These are phyloP conservation scores for Cucurbita maxima DNA, from an alignment of 306 rosid species.

Conservation along the genomic window DNA sequence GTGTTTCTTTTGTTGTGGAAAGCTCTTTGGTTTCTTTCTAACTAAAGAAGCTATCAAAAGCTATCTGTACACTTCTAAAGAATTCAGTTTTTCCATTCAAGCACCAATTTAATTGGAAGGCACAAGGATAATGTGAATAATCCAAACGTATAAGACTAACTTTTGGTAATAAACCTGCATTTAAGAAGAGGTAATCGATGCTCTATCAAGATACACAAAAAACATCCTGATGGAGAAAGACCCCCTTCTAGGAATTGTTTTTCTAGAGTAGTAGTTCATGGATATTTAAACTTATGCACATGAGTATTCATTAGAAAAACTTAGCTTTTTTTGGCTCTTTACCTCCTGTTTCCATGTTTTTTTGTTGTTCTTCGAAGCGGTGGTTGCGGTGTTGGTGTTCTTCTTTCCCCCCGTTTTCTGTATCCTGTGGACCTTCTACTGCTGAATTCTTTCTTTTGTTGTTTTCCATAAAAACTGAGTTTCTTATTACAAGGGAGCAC, in stretches of 20 bases:
- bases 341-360: not conserved
- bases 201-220: not conserved
- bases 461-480: not conserved
- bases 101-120: not conserved
- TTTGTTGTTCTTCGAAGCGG: not conserved
- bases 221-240: not conserved
- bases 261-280: not conserved
- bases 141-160: not conserved
- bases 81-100: not conserved
- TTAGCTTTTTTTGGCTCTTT: not conserved
- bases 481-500: not conserved
- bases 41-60: not conserved
- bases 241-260: not conserved
- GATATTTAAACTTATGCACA: not conserved
- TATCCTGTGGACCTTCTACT: not conserved
- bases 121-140: not conserved
- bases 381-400: not conserved
- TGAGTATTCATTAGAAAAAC: not conserved
- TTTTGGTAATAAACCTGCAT: not conserved
- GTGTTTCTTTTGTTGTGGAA: no score
- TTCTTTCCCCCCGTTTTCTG: not conserved
- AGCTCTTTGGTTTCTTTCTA: not conserved
- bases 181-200: not conserved
- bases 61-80: not conserved
- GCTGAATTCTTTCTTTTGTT: not conserved